Percentiles rank a stretch among this genome's conserved stretches.
phyloP scores from a whole-genome alignment of 1,284 basidiomycete species.

The Ceratobasidium sp. region DNA sequence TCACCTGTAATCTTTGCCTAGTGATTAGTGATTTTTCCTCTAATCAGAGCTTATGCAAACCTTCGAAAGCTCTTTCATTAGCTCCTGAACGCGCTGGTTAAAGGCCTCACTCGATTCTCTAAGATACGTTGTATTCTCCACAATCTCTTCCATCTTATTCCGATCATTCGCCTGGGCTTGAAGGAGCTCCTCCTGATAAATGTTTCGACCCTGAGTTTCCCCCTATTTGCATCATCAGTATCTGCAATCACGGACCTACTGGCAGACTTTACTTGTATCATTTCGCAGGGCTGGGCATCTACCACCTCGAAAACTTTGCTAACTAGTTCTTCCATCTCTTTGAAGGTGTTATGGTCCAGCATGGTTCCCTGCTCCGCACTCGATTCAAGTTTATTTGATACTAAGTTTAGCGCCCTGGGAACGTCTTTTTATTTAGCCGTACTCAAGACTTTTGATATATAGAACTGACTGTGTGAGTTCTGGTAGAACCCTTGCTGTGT shows the following conservation, averaged over 20 bases:
- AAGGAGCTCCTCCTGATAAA: not conserved
- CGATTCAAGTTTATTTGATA: slow-evolving; percentile 4
- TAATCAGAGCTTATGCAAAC: not conserved
- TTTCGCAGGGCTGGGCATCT: no score
- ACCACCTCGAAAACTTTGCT: no score
- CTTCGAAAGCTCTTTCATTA: slow-evolving; percentile 22
- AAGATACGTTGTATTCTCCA: not conserved
- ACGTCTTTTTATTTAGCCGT: no score
- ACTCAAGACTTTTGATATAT: not conserved
- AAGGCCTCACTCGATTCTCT: not conserved
- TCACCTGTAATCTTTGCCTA: slow-evolving; percentile 10
- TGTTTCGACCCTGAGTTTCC: not conserved
- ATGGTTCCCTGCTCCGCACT: slow-evolving; percentile 1
- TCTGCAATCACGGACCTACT: no score
- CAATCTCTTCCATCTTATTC: not conserved
- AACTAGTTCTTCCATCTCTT: no score
- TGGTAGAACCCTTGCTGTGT: not conserved
- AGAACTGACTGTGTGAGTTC: not conserved
- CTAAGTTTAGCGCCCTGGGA: not conserved
- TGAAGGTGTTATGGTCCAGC: not conserved
- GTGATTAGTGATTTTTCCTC: not conserved
- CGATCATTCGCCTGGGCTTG: slow-evolving; percentile 4
- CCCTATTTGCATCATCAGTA: no score
- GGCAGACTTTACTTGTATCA: no score
- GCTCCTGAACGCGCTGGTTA: not conserved